These are phyloP conservation scores for Acmispon strigosus DNA, from an alignment of 306 rosid genomes.

Conservation along the genomic window DNA sequence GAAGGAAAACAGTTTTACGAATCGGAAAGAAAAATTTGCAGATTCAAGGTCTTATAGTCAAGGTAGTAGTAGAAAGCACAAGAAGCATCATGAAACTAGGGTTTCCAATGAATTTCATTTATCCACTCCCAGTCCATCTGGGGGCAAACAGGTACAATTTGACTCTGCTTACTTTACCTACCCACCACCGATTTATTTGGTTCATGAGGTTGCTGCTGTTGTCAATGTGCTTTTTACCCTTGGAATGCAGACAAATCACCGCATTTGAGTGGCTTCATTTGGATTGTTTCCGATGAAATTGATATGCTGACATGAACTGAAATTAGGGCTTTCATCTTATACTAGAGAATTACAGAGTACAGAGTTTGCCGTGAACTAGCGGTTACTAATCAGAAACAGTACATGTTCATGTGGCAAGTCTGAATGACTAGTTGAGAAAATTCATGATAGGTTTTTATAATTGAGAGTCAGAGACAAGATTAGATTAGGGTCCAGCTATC, in stretches of 20 bases:
- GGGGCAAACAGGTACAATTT: conserved; percentile 37
- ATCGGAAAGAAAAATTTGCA: conserved; percentile 15
- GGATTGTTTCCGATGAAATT: background rate
- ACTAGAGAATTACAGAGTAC: background rate
- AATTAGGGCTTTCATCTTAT: background rate
- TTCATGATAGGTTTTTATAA: background rate
- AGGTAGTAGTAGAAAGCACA: conserved; percentile 17
- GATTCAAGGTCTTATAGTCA: conserved; percentile 26
- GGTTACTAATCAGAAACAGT: background rate
- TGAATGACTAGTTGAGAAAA: background rate
- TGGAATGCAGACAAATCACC: background rate
- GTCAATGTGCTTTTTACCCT: background rate
- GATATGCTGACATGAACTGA: background rate
- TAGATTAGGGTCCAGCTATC: background rate
- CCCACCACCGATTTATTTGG: too few species aligned
- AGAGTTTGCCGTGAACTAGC: background rate
- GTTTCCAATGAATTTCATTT: conserved; percentile 37
- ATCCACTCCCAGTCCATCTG: conserved; percentile 21
- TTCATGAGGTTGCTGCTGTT: background rate
- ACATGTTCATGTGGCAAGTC: background rate
- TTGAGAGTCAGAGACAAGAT: background rate
- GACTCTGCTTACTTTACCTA: background rate
- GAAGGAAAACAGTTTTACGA: conserved; percentile 18
- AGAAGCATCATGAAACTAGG: conserved; percentile 21
- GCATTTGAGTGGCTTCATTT: background rate